phyloP scores from a whole-genome alignment of 257 asterid species.

The Jacaranda copaia region DNA sequence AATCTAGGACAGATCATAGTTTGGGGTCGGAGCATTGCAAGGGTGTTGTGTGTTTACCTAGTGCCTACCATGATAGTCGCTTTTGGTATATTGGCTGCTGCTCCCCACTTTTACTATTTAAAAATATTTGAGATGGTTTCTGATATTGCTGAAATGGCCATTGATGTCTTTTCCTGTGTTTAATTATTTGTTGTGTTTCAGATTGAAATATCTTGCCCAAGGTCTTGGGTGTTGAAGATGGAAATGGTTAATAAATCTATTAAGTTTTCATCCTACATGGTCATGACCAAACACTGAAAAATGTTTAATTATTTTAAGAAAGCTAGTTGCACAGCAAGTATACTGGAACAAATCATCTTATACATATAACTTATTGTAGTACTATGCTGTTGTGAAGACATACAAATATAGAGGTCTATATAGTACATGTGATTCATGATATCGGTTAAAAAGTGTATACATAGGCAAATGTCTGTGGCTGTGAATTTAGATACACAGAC shows the following conservation, averaged over 20 bases:
- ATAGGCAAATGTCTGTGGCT: not conserved
- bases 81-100: not conserved
- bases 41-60: not conserved
- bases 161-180: not conserved
- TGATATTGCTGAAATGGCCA: not conserved
- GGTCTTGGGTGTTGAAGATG: not conserved
- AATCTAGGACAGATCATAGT: slow-evolving; percentile 2
- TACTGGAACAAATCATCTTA: not conserved
- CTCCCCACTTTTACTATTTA: not conserved
- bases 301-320: not conserved
- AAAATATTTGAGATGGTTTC: not conserved
- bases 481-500: not conserved
- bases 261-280: not conserved
- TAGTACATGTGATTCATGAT: not conserved
- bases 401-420: not conserved
- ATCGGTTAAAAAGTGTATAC: not conserved
- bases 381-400: not conserved
- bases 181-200: not conserved
- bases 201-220: not conserved
- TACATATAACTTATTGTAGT: not conserved
- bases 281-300: not conserved
- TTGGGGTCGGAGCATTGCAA: not conserved
- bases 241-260: not conserved
- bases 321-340: not conserved
- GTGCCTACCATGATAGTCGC: not conserved